Evolutionary conservation across 768 basidiomycete species (phyloP), one percentile per base, ranked within the genome.

Genomic region (Boletus speciosus): DNA sequence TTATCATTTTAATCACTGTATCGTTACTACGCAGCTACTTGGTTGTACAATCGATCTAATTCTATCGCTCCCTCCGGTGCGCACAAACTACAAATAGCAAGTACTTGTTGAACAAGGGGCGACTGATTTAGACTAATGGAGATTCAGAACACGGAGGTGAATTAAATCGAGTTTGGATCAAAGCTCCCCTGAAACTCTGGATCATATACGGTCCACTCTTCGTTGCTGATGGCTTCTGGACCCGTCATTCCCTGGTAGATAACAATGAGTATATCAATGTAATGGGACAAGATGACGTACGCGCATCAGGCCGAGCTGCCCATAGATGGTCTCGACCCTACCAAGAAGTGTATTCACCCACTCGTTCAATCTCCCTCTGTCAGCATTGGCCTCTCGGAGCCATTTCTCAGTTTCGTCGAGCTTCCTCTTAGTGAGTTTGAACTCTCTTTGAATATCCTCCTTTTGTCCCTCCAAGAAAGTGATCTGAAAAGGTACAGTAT

Each of bases 361-460:
- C 47, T 19, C 44, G n/a, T 23, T 53, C 49, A 60, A 44, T 29
- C 29, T 60, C 48, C 11, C n/a, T 29, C 27, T 60, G 34, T 66
- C 61, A 21, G 38, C 47, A 9, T 60, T 55, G 15, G 56, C 54
- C 46, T 67, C 63, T 25, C 36, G 52, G 5, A 66, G 58, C 23
- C 36, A 38, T 38, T 43, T 34, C 48, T 60, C 63, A 6, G 63
- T 63, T 37, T 62, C 58, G 8, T 60, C 51, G n/a, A 62, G 66
- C 29, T 52, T 51, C 39, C 12, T 60, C 56, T 52, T 50, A 9
- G 63, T 41, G 23, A 48, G 6, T 36, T 62, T 46, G 6, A 56
- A 56, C 19, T 62, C 36, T 29, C 16, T 65, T 51, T 62, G 49
- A 15, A 65, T 53, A 4, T 47, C 52, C 25, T 56, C 44, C 34